A percentile compares a stretch with the other conserved stretches of the same genome.
Conservation (phyloP, 306 rosid species). For the Begonia fuchsioides region DNA sequence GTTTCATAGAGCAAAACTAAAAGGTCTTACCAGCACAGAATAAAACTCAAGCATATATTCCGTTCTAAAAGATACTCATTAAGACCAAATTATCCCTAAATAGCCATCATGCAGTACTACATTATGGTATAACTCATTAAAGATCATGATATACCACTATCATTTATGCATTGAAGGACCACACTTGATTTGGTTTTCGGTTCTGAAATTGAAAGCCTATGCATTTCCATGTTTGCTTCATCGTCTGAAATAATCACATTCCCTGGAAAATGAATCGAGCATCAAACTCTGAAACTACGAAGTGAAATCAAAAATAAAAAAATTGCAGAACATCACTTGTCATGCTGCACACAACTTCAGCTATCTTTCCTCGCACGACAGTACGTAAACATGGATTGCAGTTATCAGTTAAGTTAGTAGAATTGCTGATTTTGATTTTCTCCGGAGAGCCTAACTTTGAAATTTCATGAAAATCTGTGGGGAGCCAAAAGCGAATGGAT, state of each 20-base stretch:
- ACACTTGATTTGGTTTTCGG: too few relatives aligned
- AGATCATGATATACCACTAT: too few relatives aligned
- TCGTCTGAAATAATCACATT: constrained; percentile 29
- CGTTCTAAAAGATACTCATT: too few relatives aligned
- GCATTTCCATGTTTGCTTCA: constrained; percentile 8
- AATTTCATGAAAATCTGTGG: constrained; percentile 21
- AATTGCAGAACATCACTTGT: constrained; percentile 17
- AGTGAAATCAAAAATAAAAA: constrained; percentile 2
- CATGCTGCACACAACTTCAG: too few relatives aligned
- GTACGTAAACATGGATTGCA: constrained; percentile 14
- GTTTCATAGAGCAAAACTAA: constrained; percentile 14
- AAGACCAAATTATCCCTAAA: too few relatives aligned
- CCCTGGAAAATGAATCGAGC: constrained; percentile 22
- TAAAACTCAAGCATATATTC: not conserved
- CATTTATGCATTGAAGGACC: too few relatives aligned
- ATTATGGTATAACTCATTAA: too few relatives aligned
- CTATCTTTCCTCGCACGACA: too few relatives aligned
- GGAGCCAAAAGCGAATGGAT: too few relatives aligned
- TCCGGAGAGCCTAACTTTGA: constrained; percentile 20
- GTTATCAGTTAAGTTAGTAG: constrained; percentile 13
- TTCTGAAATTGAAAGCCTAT: too few relatives aligned
- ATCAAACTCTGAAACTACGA: not conserved
- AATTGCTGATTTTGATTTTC: constrained; percentile 32
- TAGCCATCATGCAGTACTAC: too few relatives aligned
- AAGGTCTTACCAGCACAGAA: too few relatives aligned